phyloP scores from a whole-genome alignment of 139 green algal genomes.

The Yamagishiella unicocca region DNA sequence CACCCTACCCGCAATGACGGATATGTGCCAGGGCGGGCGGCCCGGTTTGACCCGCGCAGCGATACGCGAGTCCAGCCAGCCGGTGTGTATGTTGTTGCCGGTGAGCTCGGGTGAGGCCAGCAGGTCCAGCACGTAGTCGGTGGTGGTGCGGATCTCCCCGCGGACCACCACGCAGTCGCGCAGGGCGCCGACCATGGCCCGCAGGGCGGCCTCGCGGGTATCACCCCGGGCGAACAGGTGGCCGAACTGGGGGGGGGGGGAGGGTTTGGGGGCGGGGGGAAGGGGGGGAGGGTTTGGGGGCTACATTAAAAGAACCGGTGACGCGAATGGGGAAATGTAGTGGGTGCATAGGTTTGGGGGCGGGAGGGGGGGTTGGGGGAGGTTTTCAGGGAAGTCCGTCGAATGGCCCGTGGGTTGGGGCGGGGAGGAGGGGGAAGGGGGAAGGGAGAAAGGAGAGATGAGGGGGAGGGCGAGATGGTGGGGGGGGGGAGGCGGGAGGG shows the following conservation, averaged over 20 bases:
- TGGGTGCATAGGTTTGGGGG: too few species aligned
- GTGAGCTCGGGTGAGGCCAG: constrained; percentile 71
- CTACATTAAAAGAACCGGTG: too few species aligned
- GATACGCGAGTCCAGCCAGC: constrained; percentile 97
- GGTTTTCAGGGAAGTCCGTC: too few species aligned
- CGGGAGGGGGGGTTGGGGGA: too few species aligned
- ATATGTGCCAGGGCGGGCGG: constrained; percentile 90
- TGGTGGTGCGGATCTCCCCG: constrained; percentile 96
- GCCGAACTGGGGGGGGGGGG: constrained; percentile 85
- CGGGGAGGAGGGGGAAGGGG: too few species aligned
- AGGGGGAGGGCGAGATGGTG: too few species aligned
- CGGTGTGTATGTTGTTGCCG: constrained; percentile 89
- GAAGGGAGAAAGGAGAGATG: too few species aligned
- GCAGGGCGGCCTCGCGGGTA: constrained; percentile 85
- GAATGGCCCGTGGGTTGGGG: too few species aligned
- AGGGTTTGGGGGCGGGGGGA: not conserved
- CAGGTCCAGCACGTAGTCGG: constrained; percentile 82
- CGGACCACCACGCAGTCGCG: constrained; percentile 91
- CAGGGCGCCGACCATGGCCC: constrained; percentile 94
- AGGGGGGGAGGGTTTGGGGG: not conserved
- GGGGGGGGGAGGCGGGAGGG: too few species aligned
- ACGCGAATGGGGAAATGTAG: too few species aligned
- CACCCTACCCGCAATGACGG: constrained; percentile 84
- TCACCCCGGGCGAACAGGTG: constrained; percentile 96
- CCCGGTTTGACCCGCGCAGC: constrained; percentile 67